These are phyloP conservation scores for Megacollybia marginata DNA, from an alignment of 768 basidiomycete genomes.

Conservation along the genomic window DNA sequence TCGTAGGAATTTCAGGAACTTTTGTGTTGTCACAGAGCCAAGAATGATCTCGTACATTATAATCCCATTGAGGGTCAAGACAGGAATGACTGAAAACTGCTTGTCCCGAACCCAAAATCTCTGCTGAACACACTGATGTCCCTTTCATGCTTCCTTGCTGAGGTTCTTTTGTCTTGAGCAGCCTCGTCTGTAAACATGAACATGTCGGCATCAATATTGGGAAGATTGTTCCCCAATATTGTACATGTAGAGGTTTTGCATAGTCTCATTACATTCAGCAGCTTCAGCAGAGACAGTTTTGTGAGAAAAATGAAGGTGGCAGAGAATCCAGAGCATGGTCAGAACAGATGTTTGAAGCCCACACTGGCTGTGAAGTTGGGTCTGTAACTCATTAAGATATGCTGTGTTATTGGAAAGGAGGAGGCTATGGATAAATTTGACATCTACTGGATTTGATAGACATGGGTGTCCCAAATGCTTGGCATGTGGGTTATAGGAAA, in stretches of 20 bases:
- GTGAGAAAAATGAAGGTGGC: constrained; percentile 10
- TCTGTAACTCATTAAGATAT: constrained; percentile 13
- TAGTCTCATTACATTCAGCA: constrained; percentile 18
- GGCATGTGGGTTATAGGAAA: too few species aligned
- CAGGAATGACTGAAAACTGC: constrained; percentile 13
- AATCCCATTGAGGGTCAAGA: constrained; percentile 11
- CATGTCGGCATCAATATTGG: constrained; percentile 9
- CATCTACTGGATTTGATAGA: too few species aligned
- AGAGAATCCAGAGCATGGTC: constrained; percentile 12
- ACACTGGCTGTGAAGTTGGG: constrained; percentile 1
- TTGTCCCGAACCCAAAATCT: constrained; percentile 9
- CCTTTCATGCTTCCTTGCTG: background rate
- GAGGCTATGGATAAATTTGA: too few species aligned
- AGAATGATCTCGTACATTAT: constrained; percentile 13
- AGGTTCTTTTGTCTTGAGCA: constrained; percentile 8
- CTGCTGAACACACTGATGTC: constrained; percentile 7
- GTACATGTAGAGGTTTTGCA: constrained; percentile 15
- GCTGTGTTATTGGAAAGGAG: too few species aligned
- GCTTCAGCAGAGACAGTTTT: constrained; percentile 17
- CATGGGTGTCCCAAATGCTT: too few species aligned
- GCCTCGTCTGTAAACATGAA: constrained; percentile 14
- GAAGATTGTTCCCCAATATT: constrained; percentile 6
- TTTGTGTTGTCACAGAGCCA: constrained; percentile 15
- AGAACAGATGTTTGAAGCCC: constrained; percentile 9
- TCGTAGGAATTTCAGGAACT: constrained; percentile 15